phyloP scores from a whole-genome alignment of 208 protist species.

The Trypanosomatidae sp. region DNA sequence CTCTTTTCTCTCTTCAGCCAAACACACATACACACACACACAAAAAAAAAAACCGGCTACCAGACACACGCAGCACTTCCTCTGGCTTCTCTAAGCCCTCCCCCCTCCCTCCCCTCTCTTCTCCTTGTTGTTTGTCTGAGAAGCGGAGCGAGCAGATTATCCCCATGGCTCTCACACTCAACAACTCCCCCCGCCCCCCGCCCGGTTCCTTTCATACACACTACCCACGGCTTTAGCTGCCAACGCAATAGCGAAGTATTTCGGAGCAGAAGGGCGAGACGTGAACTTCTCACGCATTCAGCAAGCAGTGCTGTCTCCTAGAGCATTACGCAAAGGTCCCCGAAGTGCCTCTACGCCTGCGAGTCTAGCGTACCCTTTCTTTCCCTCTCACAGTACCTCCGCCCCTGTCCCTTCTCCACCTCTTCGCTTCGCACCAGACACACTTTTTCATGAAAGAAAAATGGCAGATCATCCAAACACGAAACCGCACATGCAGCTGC shows the following conservation, averaged over 20 bases:
- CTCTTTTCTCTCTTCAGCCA: not conserved
- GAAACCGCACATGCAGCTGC: not conserved
- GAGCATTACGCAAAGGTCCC: too few relatives aligned
- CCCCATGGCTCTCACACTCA: too few relatives aligned
- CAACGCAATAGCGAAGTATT: too few relatives aligned
- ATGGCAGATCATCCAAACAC: not conserved
- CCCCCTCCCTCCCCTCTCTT: not conserved
- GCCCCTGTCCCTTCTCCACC: not conserved
- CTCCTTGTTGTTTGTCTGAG: not conserved
- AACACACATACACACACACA: not conserved
- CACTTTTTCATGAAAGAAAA: not conserved
- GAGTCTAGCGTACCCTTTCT: not conserved
- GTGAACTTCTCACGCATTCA: too few relatives aligned
- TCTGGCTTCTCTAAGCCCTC: not conserved
- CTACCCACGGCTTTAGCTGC: not conserved
- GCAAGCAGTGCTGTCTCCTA: too few relatives aligned
- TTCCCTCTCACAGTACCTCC: not conserved
- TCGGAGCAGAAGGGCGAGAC: too few relatives aligned
- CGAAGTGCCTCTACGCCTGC: not conserved
- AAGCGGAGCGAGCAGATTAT: not conserved
- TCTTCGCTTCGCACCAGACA: not conserved
- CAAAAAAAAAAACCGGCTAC: not conserved
- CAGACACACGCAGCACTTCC: not conserved
- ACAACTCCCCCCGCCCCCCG: not conserved
- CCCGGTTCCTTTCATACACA: not conserved